A percentile compares a stretch with the other conserved stretches of the same genome.
Evolutionary conservation across 2,329 filamentous ascomycete species (phyloP).

Genomic region (Exophiala xenobiotica): DNA sequence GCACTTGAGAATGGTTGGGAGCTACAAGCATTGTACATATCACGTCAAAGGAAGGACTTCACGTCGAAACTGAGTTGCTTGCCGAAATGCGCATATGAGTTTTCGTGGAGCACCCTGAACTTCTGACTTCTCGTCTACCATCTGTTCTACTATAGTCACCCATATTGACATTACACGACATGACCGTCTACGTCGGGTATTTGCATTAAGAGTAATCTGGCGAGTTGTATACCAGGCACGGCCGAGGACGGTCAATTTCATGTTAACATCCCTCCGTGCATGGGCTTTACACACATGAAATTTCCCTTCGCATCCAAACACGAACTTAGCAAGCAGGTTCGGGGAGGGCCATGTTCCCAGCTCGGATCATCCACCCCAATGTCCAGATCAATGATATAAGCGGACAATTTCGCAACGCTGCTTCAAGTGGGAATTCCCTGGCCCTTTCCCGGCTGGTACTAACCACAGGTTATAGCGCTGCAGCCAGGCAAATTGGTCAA

Average conservation of each 20-base stretch:
- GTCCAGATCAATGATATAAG: constrained; percentile 51
- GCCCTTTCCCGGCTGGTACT: constrained; percentile 3
- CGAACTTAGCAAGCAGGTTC: background rate
- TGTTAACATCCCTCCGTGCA: too few relatives aligned
- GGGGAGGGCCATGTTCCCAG: constrained; percentile 21
- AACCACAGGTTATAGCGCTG: constrained; percentile 10
- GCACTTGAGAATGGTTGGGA: constrained; percentile 26
- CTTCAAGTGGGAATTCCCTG: constrained; percentile 44
- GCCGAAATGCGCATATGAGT: constrained; percentile 2
- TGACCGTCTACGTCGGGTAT: background rate
- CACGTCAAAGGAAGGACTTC: background rate
- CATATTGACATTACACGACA: background rate
- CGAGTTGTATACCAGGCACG: too few relatives aligned
- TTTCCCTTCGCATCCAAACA: background rate
- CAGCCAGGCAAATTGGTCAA: constrained; percentile 82
- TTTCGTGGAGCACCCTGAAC: background rate
- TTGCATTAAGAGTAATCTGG: too few relatives aligned
- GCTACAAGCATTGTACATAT: constrained; percentile 14
- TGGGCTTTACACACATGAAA: too few relatives aligned
- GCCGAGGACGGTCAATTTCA: too few relatives aligned
- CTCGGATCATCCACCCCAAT: constrained; percentile 22
- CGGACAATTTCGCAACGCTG: constrained; percentile 54
- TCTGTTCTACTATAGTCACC: background rate
- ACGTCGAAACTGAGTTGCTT: background rate
- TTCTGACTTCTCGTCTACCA: background rate